A percentile compares a stretch with the other conserved stretches of the same genome.
These are phyloP conservation scores for Penicillium salamii DNA, from an alignment of 495 filamentous ascomycete genomes.

Conservation along the genomic window DNA sequence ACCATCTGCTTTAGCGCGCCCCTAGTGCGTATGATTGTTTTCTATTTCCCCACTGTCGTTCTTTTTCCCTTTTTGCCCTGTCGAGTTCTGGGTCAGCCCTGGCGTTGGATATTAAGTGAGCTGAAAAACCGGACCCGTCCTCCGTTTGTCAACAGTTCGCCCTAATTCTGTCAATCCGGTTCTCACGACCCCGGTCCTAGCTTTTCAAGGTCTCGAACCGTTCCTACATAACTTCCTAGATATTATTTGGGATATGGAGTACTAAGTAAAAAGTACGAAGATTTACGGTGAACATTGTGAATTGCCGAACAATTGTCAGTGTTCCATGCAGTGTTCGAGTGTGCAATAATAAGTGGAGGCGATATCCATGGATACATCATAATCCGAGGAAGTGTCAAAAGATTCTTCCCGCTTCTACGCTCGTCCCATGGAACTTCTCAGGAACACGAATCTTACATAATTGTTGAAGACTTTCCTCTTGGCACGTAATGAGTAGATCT, in stretches of 20 bases:
- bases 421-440: conserved; percentile 6
- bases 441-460: conserved; percentile 24
- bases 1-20: conserved; percentile 28
- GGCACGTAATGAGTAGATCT: conserved; percentile 19
- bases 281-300: too few species aligned
- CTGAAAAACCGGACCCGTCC: not conserved
- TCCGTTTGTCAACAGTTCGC: not conserved
- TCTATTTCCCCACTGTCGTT: conserved; percentile 17
- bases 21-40: conserved; percentile 25
- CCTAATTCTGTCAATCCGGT: not conserved
- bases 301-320: too few species aligned
- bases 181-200: not conserved
- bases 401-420: conserved; percentile 9
- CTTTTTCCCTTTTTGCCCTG: conserved; percentile 6
- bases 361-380: too few species aligned
- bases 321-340: too few species aligned
- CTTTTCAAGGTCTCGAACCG: too few species aligned
- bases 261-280: too few species aligned
- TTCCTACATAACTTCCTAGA: too few species aligned
- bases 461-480: conserved; percentile 20
- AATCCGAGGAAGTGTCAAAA: not conserved
- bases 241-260: too few species aligned
- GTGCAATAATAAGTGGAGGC: too few species aligned
- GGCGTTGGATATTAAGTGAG: not conserved
- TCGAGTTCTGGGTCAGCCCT: not conserved